These are phyloP conservation scores for Coemansia sp. DNA, from an alignment of 192 early-diverging fungal species.

Conservation along the genomic window DNA sequence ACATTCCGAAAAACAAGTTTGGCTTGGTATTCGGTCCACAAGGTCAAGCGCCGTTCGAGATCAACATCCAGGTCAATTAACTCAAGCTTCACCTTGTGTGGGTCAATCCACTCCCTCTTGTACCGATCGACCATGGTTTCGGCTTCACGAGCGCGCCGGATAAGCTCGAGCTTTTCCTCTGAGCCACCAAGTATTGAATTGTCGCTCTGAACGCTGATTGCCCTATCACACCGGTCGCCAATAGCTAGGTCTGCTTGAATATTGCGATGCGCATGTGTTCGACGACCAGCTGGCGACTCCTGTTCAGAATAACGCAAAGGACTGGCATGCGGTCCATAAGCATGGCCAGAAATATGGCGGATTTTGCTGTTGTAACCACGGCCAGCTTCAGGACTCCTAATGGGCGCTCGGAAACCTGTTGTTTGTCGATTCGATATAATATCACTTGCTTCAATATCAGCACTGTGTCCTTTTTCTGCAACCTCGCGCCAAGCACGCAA, in stretches of 20 bases:
- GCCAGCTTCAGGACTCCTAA: no score
- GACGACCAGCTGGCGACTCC: conserved; percentile 7
- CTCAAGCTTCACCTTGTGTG: not conserved
- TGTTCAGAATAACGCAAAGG: not conserved
- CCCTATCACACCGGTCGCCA: not conserved
- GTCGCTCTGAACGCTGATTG: conserved; percentile 16
- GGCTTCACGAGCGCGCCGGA: conserved; percentile 9
- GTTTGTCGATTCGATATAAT: not conserved
- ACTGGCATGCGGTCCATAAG: conserved; percentile 3
- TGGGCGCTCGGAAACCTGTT: not conserved
- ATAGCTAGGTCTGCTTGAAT: no score
- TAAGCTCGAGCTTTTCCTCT: conserved; percentile 9
- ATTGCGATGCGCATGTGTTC: not conserved
- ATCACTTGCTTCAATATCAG: conserved; percentile 6
- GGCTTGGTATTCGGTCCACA: not conserved
- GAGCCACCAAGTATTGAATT: not conserved
- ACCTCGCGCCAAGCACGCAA: conserved; percentile 34
- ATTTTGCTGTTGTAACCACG: no score
- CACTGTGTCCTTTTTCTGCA: conserved; percentile 3
- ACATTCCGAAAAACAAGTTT: no score
- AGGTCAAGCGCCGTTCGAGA: conserved; percentile 7
- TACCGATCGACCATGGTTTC: conserved; percentile 10
- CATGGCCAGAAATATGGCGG: conserved; percentile 4
- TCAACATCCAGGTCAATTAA: conserved; percentile 1
- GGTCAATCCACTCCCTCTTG: conserved; percentile 9